Evolutionary conservation across 768 basidiomycete genomes (phyloP).

Genomic region (Collybiopsis confluens): DNA sequence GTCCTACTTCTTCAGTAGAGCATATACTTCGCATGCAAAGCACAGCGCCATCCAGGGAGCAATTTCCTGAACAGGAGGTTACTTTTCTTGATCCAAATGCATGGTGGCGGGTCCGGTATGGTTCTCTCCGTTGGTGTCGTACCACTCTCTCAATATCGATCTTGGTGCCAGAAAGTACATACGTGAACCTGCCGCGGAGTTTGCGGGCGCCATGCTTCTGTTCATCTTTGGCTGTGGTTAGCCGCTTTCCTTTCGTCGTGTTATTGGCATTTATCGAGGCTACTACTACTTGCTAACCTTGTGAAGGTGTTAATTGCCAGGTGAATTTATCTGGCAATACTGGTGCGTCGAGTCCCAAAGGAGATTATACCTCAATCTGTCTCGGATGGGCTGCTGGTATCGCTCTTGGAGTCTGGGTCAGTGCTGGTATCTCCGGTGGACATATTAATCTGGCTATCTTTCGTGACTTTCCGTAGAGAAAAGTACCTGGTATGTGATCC

Average conservation of each 20-base stretch:
- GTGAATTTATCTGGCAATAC: background rate
- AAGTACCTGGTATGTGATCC: conserved; percentile 51
- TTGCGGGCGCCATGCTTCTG: conserved; percentile 49
- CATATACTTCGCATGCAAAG: too few species aligned
- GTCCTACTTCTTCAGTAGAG: too few species aligned
- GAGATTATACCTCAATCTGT: conserved; percentile 39
- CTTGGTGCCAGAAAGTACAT: conserved; percentile 21
- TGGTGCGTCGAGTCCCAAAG: background rate
- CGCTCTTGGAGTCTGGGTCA: conserved; percentile 45
- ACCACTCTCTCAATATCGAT: background rate
- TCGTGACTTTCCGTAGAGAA: conserved; percentile 75
- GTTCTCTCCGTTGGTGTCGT: too few species aligned
- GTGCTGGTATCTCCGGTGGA: conserved; percentile 46
- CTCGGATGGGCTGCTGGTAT: conserved; percentile 43
- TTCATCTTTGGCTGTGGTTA: conserved; percentile 39
- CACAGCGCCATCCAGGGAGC: too few species aligned
- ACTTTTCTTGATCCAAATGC: too few species aligned
- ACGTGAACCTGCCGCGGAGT: conserved; percentile 45
- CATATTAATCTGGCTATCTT: conserved; percentile 55
- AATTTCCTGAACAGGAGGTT: too few species aligned
- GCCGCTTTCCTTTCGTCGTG: background rate
- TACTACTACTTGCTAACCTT: too few species aligned
- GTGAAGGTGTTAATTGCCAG: too few species aligned
- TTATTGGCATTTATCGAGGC: too few species aligned
- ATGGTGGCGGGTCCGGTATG: too few species aligned